Evolutionary conservation across 2,329 filamentous ascomycete species (phyloP).

Genomic region (Colletotrichum tofieldiae): DNA sequence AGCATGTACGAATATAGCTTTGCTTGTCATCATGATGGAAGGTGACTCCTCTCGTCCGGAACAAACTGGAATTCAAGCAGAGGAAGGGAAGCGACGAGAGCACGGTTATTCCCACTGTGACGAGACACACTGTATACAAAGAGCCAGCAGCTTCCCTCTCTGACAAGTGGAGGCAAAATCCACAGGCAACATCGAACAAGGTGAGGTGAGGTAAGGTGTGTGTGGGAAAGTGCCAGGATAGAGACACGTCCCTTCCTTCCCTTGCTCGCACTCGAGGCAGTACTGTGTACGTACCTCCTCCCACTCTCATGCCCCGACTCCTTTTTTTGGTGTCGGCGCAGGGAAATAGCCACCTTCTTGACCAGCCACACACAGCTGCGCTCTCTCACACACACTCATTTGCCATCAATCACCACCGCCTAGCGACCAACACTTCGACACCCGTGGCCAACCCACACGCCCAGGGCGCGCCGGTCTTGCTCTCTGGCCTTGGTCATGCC

Average conservation of each 20-base stretch:
- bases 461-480: slow-evolving; percentile 19
- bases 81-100: not conserved
- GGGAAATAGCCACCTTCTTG: slow-evolving; percentile 17
- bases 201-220: not conserved
- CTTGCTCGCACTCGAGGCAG: not conserved
- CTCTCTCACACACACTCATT: slow-evolving; percentile 9
- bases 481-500: slow-evolving; percentile 1
- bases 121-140: slow-evolving; percentile 33
- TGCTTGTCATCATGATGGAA: not conserved
- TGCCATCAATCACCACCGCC: slow-evolving; percentile 18
- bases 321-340: slow-evolving; percentile 31
- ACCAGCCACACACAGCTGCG: slow-evolving; percentile 13
- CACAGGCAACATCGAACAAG: not conserved
- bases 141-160: not conserved
- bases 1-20: not conserved
- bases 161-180: slow-evolving; percentile 4
- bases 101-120: too few species aligned
- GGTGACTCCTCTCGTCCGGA: not conserved
- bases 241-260: not conserved
- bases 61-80: slow-evolving; percentile 1
- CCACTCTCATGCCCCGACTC: not conserved
- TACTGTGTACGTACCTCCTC: not conserved
- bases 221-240: slow-evolving; percentile 1
- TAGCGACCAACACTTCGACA: slow-evolving; percentile 23
- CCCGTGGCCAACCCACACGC: slow-evolving; percentile 18